Evolutionary conservation across 2,329 filamentous ascomycete species (phyloP), one percentile per base, ranked within the genome.

Genomic region (Xylariaceae sp.): DNA sequence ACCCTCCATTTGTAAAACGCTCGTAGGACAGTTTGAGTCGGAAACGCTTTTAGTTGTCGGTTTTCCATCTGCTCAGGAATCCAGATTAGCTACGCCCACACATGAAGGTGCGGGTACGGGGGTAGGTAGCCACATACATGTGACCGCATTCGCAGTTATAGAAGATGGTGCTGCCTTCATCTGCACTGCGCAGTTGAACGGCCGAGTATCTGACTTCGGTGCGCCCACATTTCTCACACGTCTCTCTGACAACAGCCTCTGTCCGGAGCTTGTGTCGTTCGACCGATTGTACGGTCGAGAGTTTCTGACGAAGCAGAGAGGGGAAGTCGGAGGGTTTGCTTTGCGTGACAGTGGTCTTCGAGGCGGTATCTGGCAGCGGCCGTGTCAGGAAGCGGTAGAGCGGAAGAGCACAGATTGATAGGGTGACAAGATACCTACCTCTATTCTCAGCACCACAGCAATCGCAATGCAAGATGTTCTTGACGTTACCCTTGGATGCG

Each of bases 251-350:
- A 21, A 81, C 80, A 48, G 87, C 89, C 70, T 89, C 89, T 42
- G 87, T 92, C 69, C 89, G 83, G 66, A 91, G 80, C 67, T 93
- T 90, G 66, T 89, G 88, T 55, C 88, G 86, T 60, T 89, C 88
- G 61, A 97, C 81, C 14, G 87, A 87, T 74, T 96, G 91, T 20
- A 96, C 87, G 43, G 88, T 89, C n/a, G 93, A 96, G 61, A 85
- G 84, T 75, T 96, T 96, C 66, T 92, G 87, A 67, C 93, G 85
- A 50, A 98, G 78, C n/a, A 89, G 79, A 0, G 93, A 98, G 2
- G 95, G 95, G 69, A 98, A 98, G 52, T 93, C 90, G 48, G 88
- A 88, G 0, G 91, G 86, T 70, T 96, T 96, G n/a, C 92, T 96
- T 61, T 85, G 80, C 2, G 93, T 96, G 44, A 89, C 80, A 52